phyloP scores from a whole-genome alignment of 2,329 filamentous ascomycete species.

The Chaetomium sp. region DNA sequence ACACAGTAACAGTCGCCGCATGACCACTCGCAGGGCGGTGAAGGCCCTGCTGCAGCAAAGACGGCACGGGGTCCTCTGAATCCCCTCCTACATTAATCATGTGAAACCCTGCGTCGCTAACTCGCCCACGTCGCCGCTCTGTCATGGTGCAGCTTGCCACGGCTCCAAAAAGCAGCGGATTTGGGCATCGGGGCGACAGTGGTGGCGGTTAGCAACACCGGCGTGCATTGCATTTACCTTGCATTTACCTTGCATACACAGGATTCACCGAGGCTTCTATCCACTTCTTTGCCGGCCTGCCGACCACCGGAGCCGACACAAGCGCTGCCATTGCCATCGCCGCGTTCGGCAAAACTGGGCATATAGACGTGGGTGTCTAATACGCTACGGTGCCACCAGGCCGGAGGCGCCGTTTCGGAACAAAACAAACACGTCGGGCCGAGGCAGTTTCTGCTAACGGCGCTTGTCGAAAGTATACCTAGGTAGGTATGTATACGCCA shows the following conservation, averaged over 20 bases:
- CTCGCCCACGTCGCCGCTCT: slow-evolving; percentile 6
- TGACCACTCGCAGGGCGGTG: slow-evolving; percentile 7
- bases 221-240: not conserved
- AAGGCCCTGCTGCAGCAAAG: not conserved
- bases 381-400: slow-evolving; percentile 1
- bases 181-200: not conserved
- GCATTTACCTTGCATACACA: not conserved
- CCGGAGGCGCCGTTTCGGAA: not conserved
- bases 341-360: not conserved
- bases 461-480: not conserved
- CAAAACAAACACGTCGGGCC: not conserved
- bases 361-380: not conserved
- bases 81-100: not conserved
- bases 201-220: slow-evolving; percentile 9
- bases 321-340: not conserved
- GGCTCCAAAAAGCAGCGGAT: not conserved
- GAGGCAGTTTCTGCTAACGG: not conserved
- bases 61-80: slow-evolving; percentile 1
- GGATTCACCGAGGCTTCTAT: not conserved
- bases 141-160: not conserved
- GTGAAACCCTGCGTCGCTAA: slow-evolving; percentile 3
- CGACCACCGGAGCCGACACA: not conserved
- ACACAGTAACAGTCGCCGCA: not conserved
- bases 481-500: too few relatives aligned
- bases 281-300: slow-evolving; percentile 6